Percentiles rank a stretch among this genome's conserved stretches.
phyloP scores from a whole-genome alignment of 2,329 filamentous ascomycete genomes.

The Xylaria digitata region DNA sequence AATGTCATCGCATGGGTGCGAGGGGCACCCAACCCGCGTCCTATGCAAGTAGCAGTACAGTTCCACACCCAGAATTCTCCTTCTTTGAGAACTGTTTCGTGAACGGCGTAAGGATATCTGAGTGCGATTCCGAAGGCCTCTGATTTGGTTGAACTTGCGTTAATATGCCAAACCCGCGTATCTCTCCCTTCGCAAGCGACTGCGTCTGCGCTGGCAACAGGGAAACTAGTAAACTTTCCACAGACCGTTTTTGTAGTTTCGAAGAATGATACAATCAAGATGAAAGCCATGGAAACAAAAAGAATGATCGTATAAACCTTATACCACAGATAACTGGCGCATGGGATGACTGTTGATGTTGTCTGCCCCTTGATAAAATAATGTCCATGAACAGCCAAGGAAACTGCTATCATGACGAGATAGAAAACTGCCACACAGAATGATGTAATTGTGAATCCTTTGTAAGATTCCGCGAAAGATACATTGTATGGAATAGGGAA shows the following conservation, averaged over 20 bases:
- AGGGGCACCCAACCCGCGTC: neutral
- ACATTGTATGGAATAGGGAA: neutral
- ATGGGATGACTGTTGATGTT: constrained; percentile 46
- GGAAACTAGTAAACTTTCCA: constrained; percentile 3
- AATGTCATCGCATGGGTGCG: neutral
- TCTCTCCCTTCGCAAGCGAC: neutral
- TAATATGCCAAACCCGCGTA: neutral
- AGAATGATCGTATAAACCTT: constrained; percentile 39
- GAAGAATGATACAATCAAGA: neutral
- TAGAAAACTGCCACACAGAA: constrained; percentile 27
- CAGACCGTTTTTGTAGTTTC: constrained; percentile 4
- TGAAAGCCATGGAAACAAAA: too few species aligned
- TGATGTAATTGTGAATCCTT: neutral
- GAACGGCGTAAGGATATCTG: neutral
- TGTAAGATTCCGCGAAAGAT: too few species aligned
- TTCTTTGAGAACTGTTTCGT: neutral
- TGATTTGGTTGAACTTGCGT: neutral
- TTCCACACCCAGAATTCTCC: constrained; percentile 1
- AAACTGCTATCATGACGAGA: constrained; percentile 36
- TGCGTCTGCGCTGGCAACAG: neutral
- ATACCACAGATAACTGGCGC: constrained; percentile 43
- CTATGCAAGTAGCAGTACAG: neutral
- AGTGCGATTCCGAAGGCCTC: neutral
- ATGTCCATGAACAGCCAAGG: constrained; percentile 26
- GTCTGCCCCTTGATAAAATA: constrained; percentile 39